These are phyloP conservation scores for Cutaneotrichosporon spelunceum DNA, from an alignment of 1,284 basidiomycete species.

Conservation along the genomic window DNA sequence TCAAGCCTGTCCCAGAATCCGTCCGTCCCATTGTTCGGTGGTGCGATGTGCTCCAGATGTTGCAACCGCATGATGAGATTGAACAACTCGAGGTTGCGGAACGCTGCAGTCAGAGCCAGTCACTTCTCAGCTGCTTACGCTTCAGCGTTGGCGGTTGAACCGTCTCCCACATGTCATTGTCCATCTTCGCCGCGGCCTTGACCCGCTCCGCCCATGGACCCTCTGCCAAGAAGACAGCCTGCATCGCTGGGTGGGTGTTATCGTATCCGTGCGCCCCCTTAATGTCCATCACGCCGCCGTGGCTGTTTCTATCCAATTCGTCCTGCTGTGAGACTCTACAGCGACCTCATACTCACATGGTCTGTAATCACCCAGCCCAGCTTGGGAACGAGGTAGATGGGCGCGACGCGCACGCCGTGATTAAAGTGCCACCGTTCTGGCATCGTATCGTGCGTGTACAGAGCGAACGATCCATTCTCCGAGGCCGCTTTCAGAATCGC, in stretches of 20 bases:
- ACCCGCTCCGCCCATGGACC: constrained; percentile 16
- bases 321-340: constrained; percentile 50
- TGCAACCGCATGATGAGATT: constrained; percentile 73
- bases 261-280: constrained; percentile 52
- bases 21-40: constrained; percentile 52
- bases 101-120: constrained; percentile 53
- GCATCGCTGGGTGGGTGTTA: constrained; percentile 71
- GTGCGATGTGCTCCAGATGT: constrained; percentile 60
- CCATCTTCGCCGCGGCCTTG: constrained; percentile 4
- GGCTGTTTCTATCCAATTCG: constrained; percentile 10
- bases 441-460: constrained; percentile 77
- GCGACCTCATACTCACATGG: constrained; percentile 28
- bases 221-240: constrained; percentile 76
- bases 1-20: constrained; percentile 16
- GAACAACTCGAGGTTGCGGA: constrained; percentile 80
- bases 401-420: constrained; percentile 69
- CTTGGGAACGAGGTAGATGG: constrained; percentile 77
- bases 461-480: constrained; percentile 62
- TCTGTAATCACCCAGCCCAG: constrained; percentile 70
- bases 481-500: constrained; percentile 56
- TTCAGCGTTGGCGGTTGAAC: constrained; percentile 69
- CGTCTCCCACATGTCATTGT: constrained; percentile 29
- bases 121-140: constrained; percentile 24
- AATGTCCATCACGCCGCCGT: constrained; percentile 5
- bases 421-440: constrained; percentile 73